Evolutionary conservation across 495 filamentous ascomycete species (phyloP), one percentile per base, ranked within the genome.

Genomic region (Clavariopsis aquatica): DNA sequence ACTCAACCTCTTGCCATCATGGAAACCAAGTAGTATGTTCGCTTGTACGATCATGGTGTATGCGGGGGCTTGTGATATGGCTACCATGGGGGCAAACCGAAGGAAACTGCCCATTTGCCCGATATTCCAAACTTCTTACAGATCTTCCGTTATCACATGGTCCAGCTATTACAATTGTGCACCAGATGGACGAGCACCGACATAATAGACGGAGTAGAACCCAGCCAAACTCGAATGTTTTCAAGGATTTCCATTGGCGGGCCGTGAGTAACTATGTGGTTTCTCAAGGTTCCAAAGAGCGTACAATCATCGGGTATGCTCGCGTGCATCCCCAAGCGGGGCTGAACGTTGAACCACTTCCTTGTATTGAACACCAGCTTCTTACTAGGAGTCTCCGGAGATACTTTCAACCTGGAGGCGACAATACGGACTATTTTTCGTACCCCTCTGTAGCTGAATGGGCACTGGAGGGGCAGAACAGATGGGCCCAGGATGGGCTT

Each of bases 361-460:
- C 56, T 9, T 60, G 57, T 22, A 2, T 19, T 3, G 57, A 60
- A 20, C 57, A 60, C 28, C n/a, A 24, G 13, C 28, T 52, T 29
- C 45, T 64, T 2, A 49, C n/a, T 13, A 49, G 24, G 10, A 57
- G 52, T 45, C 60, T 41, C 7, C 38, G 26, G 26, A 13, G 60
- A 36, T 43, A 29, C 4, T 64, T 64, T 27, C n/a, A 49, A 15
- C 20, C 36, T 26, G 51, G 38, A 6, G 23, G n/a, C 13, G 19
- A 53, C 10, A 17, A 23, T 22, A 9, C 26, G 9, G 52, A 51
- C 8, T 12, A 26, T 15, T 29, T 38, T 12, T 52, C 60, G 15
- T 64, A 27, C 60, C 26, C 60, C 17, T 49, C 45, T 34, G 36
- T 64, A 24, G 52, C 60, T 1, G 38, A 56, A 56, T 64, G 60